Conservation (phyloP, 805 yeast genomes). For the Schwanniomyces occidentalis region DNA sequence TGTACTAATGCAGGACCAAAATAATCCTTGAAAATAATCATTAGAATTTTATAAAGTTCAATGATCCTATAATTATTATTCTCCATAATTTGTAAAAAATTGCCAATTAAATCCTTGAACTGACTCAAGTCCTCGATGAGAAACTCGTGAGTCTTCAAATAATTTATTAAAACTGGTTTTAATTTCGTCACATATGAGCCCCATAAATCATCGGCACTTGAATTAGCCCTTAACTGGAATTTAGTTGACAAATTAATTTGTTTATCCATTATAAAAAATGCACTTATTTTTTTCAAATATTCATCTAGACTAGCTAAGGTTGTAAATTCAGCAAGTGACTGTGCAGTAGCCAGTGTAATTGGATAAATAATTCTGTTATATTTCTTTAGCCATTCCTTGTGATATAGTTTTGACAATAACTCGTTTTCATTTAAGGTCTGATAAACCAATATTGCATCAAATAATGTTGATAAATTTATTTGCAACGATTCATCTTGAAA, state of each 20-base stretch:
- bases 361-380: slow-evolving; percentile 73
- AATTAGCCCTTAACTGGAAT: slow-evolving; percentile 59
- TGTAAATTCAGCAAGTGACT: slow-evolving; percentile 24
- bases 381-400: slow-evolving; percentile 69
- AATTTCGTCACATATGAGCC: slow-evolving; percentile 61
- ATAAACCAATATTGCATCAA: slow-evolving; percentile 81
- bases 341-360: slow-evolving; percentile 33
- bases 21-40: slow-evolving; percentile 54
- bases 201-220: slow-evolving; percentile 73
- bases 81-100: slow-evolving; percentile 74
- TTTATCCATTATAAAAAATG: slow-evolving; percentile 77
- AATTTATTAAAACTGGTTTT: slow-evolving; percentile 55
- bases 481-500: slow-evolving; percentile 40
- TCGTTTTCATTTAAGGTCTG: slow-evolving; percentile 67
- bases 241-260: slow-evolving; percentile 63
- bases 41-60: slow-evolving; percentile 61
- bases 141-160: slow-evolving; percentile 40
- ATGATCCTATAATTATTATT: slow-evolving; percentile 61
- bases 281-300: slow-evolving; percentile 63
- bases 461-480: slow-evolving; percentile 68
- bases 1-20: slow-evolving; percentile 57
- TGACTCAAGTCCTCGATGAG: slow-evolving; percentile 48
- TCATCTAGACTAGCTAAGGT: slow-evolving; percentile 45
- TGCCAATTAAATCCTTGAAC: slow-evolving; percentile 65
- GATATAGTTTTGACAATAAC: slow-evolving; percentile 61